Evolutionary conservation across 345 rosid species (phyloP).

Genomic region (Corymbia maculata): DNA sequence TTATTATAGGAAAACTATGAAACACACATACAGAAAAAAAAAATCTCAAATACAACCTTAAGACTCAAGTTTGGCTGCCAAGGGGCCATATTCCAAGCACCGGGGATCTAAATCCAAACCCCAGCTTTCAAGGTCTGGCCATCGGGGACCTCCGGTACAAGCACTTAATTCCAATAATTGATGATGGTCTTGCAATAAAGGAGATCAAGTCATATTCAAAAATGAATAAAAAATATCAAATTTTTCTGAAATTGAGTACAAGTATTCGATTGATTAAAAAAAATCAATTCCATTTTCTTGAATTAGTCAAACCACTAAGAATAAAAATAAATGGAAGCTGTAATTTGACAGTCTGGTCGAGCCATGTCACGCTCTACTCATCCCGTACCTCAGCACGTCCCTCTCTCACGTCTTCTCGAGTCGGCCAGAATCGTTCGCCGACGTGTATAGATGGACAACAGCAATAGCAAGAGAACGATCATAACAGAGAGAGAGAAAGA

Average conservation of each 20-base stretch:
- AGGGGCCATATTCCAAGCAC: too few species aligned
- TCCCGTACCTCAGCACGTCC: not conserved
- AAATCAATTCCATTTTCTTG: not conserved
- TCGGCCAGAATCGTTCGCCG: not conserved
- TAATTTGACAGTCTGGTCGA: not conserved
- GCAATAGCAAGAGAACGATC: too few species aligned
- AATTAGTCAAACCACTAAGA: not conserved
- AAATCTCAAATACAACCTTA: not conserved
- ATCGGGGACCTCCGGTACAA: not conserved
- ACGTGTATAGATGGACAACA: not conserved
- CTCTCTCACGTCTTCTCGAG: not conserved
- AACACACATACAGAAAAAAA: too few species aligned
- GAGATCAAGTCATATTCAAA: rapidly evolving
- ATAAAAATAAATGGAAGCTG: not conserved
- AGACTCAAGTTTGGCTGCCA: not conserved
- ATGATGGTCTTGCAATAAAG: not conserved
- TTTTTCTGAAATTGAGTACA: too few species aligned
- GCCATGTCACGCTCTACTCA: not conserved
- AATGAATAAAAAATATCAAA: too few species aligned
- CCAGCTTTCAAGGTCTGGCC: not conserved
- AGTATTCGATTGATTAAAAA: not conserved
- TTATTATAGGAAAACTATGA: too few species aligned
- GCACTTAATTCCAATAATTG: not conserved
- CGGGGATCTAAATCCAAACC: not conserved
- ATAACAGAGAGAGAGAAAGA: too few species aligned